A percentile compares a stretch with the other conserved stretches of the same genome.
These are phyloP conservation scores for Lagenidium sp. DNA, from an alignment of 352 stramenopile genomes.

Conservation along the genomic window DNA sequence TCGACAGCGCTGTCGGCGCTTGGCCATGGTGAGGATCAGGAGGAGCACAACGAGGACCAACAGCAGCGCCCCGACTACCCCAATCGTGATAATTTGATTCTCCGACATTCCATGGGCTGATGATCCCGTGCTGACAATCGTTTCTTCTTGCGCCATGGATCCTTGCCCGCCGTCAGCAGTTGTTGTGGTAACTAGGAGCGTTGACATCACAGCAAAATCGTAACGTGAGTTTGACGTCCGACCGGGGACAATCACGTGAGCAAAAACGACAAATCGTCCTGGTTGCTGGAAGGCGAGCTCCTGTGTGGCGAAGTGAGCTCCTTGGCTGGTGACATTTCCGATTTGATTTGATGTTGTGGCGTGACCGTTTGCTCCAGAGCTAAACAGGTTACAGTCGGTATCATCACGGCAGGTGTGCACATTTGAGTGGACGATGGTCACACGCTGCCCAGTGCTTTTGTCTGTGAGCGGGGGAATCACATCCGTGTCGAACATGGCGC, in stretches of 20 bases:
- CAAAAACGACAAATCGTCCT: constrained; percentile 19
- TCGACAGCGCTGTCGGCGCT: constrained; percentile 1
- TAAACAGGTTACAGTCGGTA: constrained; percentile 15
- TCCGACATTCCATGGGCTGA: constrained; percentile 6
- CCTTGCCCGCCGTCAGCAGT: not conserved
- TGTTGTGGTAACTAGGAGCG: constrained; percentile 2
- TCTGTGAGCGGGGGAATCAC: constrained; percentile 7
- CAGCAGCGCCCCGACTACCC: constrained; percentile 11
- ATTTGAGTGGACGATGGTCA: constrained; percentile 16
- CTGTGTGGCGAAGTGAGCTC: constrained; percentile 4
- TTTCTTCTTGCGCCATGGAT: not conserved
- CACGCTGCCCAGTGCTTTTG: constrained; percentile 5
- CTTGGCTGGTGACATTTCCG: constrained; percentile 10
- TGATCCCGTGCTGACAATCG: not conserved
- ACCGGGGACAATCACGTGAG: constrained; percentile 21
- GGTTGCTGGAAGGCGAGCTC: constrained; percentile 17
- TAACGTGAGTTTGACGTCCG: constrained; percentile 9
- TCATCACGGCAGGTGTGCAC: constrained; percentile 12
- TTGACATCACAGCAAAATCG: constrained; percentile 24
- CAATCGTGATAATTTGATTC: constrained; percentile 17
- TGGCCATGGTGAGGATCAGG: constrained; percentile 1
- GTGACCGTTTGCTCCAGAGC: constrained; percentile 5
- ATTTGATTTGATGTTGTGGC: constrained; percentile 15
- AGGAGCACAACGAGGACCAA: constrained; percentile 14
- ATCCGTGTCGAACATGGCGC: constrained; percentile 4